A percentile compares a stretch with the other conserved stretches of the same genome.
Conservation (phyloP, 2,329 filamentous ascomycete genomes). For the Calycina herbarum region DNA sequence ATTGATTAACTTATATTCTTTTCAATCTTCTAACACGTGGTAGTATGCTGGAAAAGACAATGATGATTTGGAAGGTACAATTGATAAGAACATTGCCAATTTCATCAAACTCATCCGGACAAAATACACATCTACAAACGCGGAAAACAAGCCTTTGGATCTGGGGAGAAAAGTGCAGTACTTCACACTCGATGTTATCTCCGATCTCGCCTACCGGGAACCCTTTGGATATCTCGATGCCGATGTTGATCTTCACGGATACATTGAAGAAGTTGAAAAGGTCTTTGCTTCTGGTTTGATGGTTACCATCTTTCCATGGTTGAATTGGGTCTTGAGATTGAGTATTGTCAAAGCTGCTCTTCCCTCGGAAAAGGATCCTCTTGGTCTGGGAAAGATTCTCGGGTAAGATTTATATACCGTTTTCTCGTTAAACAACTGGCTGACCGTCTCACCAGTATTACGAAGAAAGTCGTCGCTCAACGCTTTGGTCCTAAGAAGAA, state of each 20-base stretch:
- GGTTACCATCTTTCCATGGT: conserved; percentile 44
- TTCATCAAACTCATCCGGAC: conserved; percentile 49
- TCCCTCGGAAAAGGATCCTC: conserved; percentile 42
- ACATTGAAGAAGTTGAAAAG: conserved; percentile 7
- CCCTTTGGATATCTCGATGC: conserved; percentile 50
- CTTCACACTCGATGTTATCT: conserved; percentile 56
- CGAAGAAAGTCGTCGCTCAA: conserved; percentile 47
- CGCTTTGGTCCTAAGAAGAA: conserved; percentile 47
- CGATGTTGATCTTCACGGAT: conserved; percentile 36
- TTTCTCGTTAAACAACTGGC: too few relatives aligned
- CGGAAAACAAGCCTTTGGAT: conserved; percentile 45
- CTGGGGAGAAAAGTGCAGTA: conserved; percentile 51
- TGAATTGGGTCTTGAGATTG: conserved; percentile 44
- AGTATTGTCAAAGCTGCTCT: conserved; percentile 44
- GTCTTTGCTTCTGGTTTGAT: conserved; percentile 32
- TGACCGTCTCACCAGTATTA: too few relatives aligned
- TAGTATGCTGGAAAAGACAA: conserved; percentile 55
- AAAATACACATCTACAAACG: conserved; percentile 48
- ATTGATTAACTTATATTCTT: not conserved
- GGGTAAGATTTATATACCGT: too few relatives aligned
- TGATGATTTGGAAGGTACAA: conserved; percentile 47
- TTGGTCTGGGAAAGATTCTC: conserved; percentile 46
- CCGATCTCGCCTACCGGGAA: conserved; percentile 51
- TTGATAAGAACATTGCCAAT: conserved; percentile 49
- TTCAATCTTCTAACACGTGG: not conserved